phyloP scores from a whole-genome alignment of 1,284 basidiomycete species.

The Puccinia horiana region DNA sequence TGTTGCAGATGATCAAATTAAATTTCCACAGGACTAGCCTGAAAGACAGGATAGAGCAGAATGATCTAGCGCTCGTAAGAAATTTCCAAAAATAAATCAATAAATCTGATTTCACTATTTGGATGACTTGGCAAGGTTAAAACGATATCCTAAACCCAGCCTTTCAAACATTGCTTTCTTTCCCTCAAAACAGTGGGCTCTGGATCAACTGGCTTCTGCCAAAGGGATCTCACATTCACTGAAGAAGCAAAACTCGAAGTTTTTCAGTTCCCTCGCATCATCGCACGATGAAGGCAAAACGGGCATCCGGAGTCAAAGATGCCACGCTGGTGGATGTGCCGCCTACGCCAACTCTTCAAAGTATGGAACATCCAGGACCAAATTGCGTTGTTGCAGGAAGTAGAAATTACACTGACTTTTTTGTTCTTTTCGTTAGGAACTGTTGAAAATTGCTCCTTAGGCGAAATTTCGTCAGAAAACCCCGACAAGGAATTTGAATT shows the following conservation, averaged over 20 bases:
- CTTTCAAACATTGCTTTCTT: neutral
- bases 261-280: neutral
- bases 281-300: neutral
- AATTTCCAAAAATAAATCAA: neutral
- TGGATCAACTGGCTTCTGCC: conserved; percentile 50
- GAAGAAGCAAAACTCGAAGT: conserved; percentile 31
- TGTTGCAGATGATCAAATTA: conserved; percentile 29
- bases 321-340: conserved; percentile 21
- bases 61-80: conserved; percentile 32
- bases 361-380: neutral
- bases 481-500: conserved; percentile 19
- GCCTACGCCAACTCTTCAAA: neutral
- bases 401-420: neutral
- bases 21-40: conserved; percentile 31
- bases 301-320: neutral
- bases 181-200: conserved; percentile 42
- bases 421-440: neutral
- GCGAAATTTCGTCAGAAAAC: neutral
- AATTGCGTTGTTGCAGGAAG: neutral
- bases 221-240: conserved; percentile 33
- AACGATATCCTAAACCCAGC: neutral
- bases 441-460: neutral
- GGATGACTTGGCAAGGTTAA: neutral
- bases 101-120: neutral
- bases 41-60: conserved; percentile 24